These are phyloP conservation scores for Candida succiphila DNA, from an alignment of 805 yeast species.

Conservation along the genomic window DNA sequence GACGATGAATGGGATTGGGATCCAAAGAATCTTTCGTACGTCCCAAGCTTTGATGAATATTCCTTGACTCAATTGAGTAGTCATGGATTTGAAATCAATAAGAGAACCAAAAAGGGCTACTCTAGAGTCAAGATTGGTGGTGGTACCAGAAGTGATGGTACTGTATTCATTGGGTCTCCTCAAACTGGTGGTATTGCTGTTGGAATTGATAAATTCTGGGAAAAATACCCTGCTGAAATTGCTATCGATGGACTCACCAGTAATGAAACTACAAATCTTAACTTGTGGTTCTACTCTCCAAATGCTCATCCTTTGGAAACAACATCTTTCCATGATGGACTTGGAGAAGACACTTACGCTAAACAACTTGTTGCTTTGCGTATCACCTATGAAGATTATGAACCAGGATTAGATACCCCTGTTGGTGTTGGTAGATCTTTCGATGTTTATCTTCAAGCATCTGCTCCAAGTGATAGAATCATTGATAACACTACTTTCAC, in stretches of 20 bases:
- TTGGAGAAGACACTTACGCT: constrained; percentile 1
- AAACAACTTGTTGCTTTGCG: constrained; percentile 1
- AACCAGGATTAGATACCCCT: constrained; percentile 4
- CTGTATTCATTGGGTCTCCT: constrained; percentile 1
- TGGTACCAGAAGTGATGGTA: constrained; percentile 1
- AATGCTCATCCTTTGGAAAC: constrained; percentile 2
- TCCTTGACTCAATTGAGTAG: constrained; percentile 1
- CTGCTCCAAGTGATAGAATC: not conserved
- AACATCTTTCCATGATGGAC: constrained; percentile 1
- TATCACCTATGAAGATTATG: constrained; percentile 5
- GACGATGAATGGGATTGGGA: constrained; percentile 1
- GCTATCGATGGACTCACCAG: not conserved
- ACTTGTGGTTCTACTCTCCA: constrained; percentile 3
- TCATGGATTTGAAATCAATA: constrained; percentile 1
- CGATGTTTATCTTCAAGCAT: constrained; percentile 1
- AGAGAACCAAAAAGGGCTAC: not conserved
- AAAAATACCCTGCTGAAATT: constrained; percentile 4
- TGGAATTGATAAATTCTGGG: constrained; percentile 4
- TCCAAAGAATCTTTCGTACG: not conserved
- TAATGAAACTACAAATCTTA: not conserved
- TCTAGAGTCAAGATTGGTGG: constrained; percentile 1
- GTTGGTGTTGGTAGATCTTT: constrained; percentile 2
- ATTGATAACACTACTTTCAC: not conserved
- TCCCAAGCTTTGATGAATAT: constrained; percentile 1
- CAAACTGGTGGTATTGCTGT: constrained; percentile 1